Conservation (phyloP, 495 filamentous ascomycete species). For the Penicillium egyptiacum region DNA sequence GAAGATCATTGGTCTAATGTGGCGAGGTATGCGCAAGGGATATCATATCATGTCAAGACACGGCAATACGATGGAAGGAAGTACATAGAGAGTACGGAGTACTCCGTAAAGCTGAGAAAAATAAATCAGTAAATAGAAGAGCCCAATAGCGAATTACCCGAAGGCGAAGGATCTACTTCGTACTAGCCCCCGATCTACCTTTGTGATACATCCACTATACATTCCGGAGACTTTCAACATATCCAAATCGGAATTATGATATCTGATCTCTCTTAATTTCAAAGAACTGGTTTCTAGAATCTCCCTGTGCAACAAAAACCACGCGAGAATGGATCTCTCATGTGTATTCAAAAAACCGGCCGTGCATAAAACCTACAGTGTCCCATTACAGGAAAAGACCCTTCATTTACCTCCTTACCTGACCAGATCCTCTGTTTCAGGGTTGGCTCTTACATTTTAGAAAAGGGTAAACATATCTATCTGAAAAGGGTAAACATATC, state of each 20-base stretch:
- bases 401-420: conserved; percentile 15
- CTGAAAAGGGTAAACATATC: neutral
- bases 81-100: no score
- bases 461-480: neutral
- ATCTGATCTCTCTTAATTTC: neutral
- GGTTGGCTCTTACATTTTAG: neutral
- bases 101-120: neutral
- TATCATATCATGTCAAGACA: neutral
- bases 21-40: conserved; percentile 5
- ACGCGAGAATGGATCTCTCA: conserved; percentile 21
- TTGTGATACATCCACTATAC: neutral
- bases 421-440: neutral
- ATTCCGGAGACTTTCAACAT: neutral
- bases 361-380: conserved; percentile 24
- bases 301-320: conserved; percentile 21
- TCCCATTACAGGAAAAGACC: conserved; percentile 14
- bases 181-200: neutral
- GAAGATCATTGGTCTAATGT: neutral
- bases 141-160: neutral
- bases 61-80: neutral
- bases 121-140: neutral
- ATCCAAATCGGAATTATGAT: neutral
- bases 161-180: neutral
- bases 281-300: neutral
- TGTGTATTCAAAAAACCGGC: conserved; percentile 16